Evolutionary conservation across 805 yeast species (phyloP), one percentile per base, ranked within the genome.

Genomic region (Saturnispora gosingensis): DNA sequence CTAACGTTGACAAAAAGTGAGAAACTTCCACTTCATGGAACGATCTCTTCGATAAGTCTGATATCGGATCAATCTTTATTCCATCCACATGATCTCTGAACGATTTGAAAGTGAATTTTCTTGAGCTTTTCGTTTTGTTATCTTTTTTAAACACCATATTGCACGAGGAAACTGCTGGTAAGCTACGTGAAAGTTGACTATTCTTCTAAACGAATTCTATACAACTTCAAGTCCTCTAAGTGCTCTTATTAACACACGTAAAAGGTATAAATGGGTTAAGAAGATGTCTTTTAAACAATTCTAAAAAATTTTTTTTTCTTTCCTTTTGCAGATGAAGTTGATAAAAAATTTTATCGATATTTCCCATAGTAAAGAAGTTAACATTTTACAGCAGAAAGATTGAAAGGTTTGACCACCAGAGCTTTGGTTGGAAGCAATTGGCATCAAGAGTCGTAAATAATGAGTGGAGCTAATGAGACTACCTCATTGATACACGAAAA

Each of bases 61-160:
- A 71, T 24, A 76, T 58, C 52, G 60, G 97, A 88, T 66, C 96
- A 50, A 93, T 88, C 61, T 83, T 83, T 53, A 91, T 78, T 18
- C 85, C 72, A 56, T 91, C 97, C 18, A 90, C 80, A 52, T 95
- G 77, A 58, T 90, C 95, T 56, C 83, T 80, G 65, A 91, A 93
- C 1, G 96, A 86, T 42, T 80, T 70, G 63, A 76, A 88, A 18
- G 83, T 78, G 63, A 76, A 85, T 56, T 75, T 71, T 63, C 82
- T 79, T 2, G 74, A 61, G 3, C 85, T 73, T 59, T 80, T 73
- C 0, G 85, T 77, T 6, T 83, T 68, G 18, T 61, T 70, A 57
- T 72, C 75, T 56, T 62, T 64, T 58, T 64, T 67, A 22, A 48
- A 68, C 70, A 67, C 66, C 34, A 13, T 45, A 15, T 6, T 30